Base-by-base conservation (phyloP, 2,329 filamentous ascomycete species). In the Ceratocystis ficicola region DNA sequence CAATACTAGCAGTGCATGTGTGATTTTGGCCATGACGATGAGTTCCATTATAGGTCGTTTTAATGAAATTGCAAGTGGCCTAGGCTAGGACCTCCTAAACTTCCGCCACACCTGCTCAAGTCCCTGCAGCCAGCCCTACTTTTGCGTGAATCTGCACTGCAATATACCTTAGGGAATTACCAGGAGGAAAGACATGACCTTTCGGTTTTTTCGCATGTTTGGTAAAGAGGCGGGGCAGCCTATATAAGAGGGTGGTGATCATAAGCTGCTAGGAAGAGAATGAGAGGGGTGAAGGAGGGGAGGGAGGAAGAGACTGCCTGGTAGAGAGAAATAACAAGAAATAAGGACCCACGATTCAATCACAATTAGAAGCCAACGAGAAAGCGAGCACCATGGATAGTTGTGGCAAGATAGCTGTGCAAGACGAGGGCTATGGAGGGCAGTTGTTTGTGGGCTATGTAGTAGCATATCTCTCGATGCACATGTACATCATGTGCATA, bases 101-200 rank as follows among this genome's bases (percentile, higher is more conserved):
- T 57, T 28, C 52, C 52, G 52, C 52, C 32, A 5, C 12, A 57
- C 20, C 50, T 55, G 52, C 12, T n/a, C 15, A 57, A 32, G 10
- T 57, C 12, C 52, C 52, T 30, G 30, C 52, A 57, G 52, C 52
- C 52, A 57, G 52, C 52, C 52, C 52, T 57, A 57, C 25, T 57
- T 57, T 57, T 57, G 25, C 22, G 22, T n/a, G 52, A 5, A 17
- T 57, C 4, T 32, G 22, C n/a, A 57, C 10, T 57, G 25, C 30
- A 30, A 10, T 57, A 28, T 57, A 28, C 25, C 25, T 25, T 15
- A 10, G 22, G 22, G 52, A 32, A 17, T 17, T 28, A 12, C 3
- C 36, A 41, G 36, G 4, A 22, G 22, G 17, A 28, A 15, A 30
- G 52, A 57, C 52, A 32, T 57, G 28, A 28, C 52, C 32, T 57